Percentiles rank a stretch among this genome's conserved stretches.
phyloP scores from a whole-genome alignment of 1,284 basidiomycete species.

The Trichosporon asahii region DNA sequence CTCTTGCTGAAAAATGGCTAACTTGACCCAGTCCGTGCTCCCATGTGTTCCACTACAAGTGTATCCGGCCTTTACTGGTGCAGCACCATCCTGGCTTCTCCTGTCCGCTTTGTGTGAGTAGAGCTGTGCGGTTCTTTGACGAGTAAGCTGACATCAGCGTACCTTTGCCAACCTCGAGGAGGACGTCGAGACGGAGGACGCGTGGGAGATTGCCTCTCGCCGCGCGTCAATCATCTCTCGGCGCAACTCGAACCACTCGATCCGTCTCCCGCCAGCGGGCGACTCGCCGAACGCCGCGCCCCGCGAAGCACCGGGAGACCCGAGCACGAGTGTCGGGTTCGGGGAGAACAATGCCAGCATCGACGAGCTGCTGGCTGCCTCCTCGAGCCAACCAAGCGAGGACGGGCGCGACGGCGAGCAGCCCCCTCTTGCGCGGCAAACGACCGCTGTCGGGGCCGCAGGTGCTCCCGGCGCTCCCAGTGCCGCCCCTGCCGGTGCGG shows the following conservation, averaged over 20 bases:
- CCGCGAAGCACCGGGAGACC: slow-evolving; percentile 20
- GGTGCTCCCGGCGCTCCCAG: neutral
- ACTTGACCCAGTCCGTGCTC: slow-evolving; percentile 68
- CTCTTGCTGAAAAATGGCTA: neutral
- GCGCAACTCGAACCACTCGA: slow-evolving; percentile 40
- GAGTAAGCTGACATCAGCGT: slow-evolving; percentile 48
- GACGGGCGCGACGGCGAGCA: neutral
- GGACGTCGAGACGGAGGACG: slow-evolving; percentile 77
- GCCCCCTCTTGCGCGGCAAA: neutral
- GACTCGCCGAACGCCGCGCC: slow-evolving; percentile 4
- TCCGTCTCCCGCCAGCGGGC: slow-evolving; percentile 24
- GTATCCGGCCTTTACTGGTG: slow-evolving; percentile 85
- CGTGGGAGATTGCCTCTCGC: slow-evolving; percentile 50
- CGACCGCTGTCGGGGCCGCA: slow-evolving; percentile 2
- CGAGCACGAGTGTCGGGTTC: slow-evolving; percentile 25
- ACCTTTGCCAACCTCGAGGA: slow-evolving; percentile 93
- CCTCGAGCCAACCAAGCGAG: slow-evolving; percentile 8
- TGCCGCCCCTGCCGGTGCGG: neutral
- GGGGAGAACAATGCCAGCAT: slow-evolving; percentile 26
- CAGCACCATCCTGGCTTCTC: slow-evolving; percentile 88
- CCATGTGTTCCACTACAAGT: slow-evolving; percentile 98
- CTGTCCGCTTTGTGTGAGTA: slow-evolving; percentile 76
- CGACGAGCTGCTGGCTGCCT: slow-evolving; percentile 27
- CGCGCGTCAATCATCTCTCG: slow-evolving; percentile 45
- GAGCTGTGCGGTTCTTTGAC: neutral